Evolutionary conservation across 176 grass and related monocot genomes (phyloP).

Genomic region (Triticum urartu): DNA sequence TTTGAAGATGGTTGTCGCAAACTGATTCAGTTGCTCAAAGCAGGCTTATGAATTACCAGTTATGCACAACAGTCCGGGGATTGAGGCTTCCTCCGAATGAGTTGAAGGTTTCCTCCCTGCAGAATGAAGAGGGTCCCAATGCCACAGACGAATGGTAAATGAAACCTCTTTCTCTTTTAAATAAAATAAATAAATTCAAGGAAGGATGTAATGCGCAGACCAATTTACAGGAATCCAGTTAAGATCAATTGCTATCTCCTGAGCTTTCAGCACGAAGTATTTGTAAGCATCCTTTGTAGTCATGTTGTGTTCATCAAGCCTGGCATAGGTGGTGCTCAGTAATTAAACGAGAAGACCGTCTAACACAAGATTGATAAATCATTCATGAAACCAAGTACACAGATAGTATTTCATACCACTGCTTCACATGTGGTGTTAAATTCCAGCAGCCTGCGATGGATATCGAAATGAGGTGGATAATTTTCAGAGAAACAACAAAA

Average conservation of each 20-base stretch:
- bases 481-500: background rate
- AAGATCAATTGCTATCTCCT: conserved; percentile 75
- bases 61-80: conserved; percentile 85
- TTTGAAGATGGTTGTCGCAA: background rate
- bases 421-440: conserved; percentile 72
- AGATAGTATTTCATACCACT: conserved; percentile 68
- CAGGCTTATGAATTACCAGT: conserved; percentile 57
- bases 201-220: conserved; percentile 31
- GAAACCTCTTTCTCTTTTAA: background rate
- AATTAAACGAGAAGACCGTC: conserved; percentile 13
- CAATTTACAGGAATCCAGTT: conserved; percentile 92
- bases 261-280: conserved; percentile 91
- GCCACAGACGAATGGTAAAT: background rate
- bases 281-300: conserved; percentile 91
- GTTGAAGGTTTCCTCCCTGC: conserved; percentile 99
- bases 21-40: background rate
- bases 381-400: conserved; percentile 10
- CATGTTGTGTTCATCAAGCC: conserved; percentile 79
- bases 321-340: conserved; percentile 19
- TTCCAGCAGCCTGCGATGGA: conserved; percentile 83
- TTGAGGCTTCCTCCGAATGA: conserved; percentile 80
- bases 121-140: conserved; percentile 5
- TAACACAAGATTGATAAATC: background rate
- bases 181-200: background rate
- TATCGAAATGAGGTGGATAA: background rate